Percentiles rank a stretch among this genome's conserved stretches.
Conservation (phyloP, 1,284 basidiomycete genomes). For the Fomitopsis palustris region DNA sequence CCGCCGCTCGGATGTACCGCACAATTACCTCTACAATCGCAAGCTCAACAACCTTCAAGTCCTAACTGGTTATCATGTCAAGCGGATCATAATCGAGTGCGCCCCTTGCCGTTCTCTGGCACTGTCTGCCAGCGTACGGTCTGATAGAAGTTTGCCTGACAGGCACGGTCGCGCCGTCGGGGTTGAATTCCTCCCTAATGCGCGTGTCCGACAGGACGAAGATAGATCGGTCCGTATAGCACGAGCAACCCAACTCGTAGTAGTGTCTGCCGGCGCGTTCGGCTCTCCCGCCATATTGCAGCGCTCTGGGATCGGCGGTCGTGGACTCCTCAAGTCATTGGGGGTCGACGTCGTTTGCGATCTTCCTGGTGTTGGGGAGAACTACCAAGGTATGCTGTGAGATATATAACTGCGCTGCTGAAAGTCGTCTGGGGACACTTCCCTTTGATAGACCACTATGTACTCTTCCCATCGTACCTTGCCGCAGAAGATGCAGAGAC, state of each 20-base stretch:
- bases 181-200: slow-evolving; percentile 48
- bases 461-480: slow-evolving; percentile 32
- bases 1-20: slow-evolving; percentile 53
- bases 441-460: slow-evolving; percentile 40
- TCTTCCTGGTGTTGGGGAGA: slow-evolving; percentile 56
- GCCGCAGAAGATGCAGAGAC: slow-evolving; percentile 39
- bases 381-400: slow-evolving; percentile 41
- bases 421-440: not conserved
- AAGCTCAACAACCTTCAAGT: slow-evolving; percentile 20
- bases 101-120: not conserved
- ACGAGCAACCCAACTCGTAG: slow-evolving; percentile 40
- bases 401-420: not conserved
- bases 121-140: not conserved
- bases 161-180: slow-evolving; percentile 53
- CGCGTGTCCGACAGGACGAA: slow-evolving; percentile 13
- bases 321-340: slow-evolving; percentile 35
- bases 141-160: not conserved
- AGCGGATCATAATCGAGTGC: slow-evolving; percentile 25
- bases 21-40: slow-evolving; percentile 51
- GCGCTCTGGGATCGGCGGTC: slow-evolving; percentile 28
- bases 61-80: slow-evolving; percentile 23
- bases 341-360: slow-evolving; percentile 43
- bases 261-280: slow-evolving; percentile 40
- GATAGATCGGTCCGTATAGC: slow-evolving; percentile 26
- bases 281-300: slow-evolving; percentile 28